A percentile compares a stretch with the other conserved stretches of the same genome.
Conservation (phyloP, 2,329 filamentous ascomycete species). For the Botrytis fragariae region DNA sequence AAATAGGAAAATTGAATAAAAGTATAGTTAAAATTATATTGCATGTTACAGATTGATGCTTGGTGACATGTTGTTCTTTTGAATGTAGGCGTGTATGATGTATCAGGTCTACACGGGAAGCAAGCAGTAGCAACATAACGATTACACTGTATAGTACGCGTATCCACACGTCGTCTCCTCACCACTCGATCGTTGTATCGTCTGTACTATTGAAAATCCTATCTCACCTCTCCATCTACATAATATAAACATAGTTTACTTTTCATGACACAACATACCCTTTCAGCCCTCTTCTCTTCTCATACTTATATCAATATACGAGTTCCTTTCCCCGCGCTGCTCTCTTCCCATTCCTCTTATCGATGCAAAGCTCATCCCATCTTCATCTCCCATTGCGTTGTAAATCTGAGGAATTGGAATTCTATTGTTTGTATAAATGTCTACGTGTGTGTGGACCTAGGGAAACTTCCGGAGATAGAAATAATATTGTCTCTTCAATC, state of each 20-base stretch:
- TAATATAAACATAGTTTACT: not conserved
- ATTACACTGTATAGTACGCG: not conserved
- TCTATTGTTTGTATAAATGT: no score
- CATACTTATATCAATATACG: not conserved
- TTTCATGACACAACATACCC: not conserved
- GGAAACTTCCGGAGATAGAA: no score
- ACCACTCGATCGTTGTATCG: not conserved
- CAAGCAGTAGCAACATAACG: not conserved
- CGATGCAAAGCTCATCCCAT: no score
- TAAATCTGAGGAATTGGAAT: no score
- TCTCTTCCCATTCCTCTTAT: not conserved
- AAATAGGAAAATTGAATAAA: constrained; percentile 4
- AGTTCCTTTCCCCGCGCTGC: not conserved
- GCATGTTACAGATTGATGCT: not conserved
- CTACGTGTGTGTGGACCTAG: no score
- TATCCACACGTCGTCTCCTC: not conserved
- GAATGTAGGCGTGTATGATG: not conserved
- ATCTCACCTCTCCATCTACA: not conserved
- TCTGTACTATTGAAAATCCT: not conserved
- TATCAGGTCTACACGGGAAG: not conserved
- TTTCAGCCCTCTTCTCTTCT: not conserved
- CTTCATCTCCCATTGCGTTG: not conserved
- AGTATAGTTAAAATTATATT: not conserved
- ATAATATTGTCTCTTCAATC: no score
- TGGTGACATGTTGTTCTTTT: not conserved